A percentile compares a stretch with the other conserved stretches of the same genome.
These are phyloP conservation scores for Micractinium conductrix DNA, from an alignment of 139 green algal genomes.

Conservation along the genomic window DNA sequence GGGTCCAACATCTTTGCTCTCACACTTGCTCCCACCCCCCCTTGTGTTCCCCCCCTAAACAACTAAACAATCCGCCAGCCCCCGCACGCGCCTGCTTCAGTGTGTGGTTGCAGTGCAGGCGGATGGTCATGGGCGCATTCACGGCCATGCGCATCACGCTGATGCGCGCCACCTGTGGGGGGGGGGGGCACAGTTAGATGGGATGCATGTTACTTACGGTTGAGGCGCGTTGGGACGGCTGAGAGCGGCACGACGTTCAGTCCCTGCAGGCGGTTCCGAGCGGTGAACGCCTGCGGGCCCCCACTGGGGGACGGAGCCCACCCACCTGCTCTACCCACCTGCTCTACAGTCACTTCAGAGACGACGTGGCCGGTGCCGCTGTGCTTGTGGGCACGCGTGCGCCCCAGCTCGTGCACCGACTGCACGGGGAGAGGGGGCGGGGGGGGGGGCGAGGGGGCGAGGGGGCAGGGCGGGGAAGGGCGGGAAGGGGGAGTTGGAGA, in stretches of 20 bases:
- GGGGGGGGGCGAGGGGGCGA: background rate
- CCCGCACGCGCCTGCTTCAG: background rate
- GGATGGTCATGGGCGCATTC: background rate
- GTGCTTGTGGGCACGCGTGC: background rate
- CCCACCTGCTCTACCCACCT: background rate
- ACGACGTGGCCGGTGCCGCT: background rate
- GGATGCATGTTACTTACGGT: no score
- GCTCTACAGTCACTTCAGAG: background rate
- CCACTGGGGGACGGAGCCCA: no score
- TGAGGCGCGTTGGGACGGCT: no score
- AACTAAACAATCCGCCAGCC: no score
- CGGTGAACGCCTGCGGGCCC: background rate
- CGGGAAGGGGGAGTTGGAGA: background rate
- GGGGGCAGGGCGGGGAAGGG: background rate
- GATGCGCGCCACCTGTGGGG: background rate
- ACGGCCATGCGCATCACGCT: background rate
- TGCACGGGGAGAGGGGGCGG: background rate
- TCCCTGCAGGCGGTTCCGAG: background rate
- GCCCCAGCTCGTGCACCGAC: background rate
- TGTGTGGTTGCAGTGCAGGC: constrained; percentile 16
- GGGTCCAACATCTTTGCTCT: no score
- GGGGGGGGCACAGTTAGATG: no score
- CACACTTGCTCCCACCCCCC: background rate
- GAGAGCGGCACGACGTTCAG: background rate
- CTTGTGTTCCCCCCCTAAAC: no score